Base-by-base conservation (phyloP, 1,139 yeast species). In the Suzukiozyma palmioleophila region DNA sequence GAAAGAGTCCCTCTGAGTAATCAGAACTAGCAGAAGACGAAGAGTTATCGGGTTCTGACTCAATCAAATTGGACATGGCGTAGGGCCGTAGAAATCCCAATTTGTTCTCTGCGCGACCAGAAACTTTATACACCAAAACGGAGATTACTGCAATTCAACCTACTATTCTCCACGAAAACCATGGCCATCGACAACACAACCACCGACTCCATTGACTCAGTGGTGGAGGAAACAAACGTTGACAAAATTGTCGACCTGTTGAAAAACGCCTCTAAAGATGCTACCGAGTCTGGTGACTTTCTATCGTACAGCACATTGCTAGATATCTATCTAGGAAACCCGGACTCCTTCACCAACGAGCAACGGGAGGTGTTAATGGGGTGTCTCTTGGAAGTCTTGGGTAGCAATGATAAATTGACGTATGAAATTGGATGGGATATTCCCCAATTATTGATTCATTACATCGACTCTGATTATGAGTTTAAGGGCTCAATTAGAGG, bases 371-470 rank as follows among this genome's bases (percentile, higher is more conserved):
- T 62, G 11, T 53, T 87, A 21, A 55, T 66, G 33, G 62, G 56
- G 0, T 61, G 77, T 1, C 57, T 87, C 26, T 45, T 56, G 21
- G 48, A 50, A 1, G 47, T 63, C 1, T 54, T 62, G 26, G 46
- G 54, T 2, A 56, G 55, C 1, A 61, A 81, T 51, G 57, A 67
- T 22, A 69, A 69, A n/a, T 59, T 87, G 28, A 66, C 81, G 0
- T 66, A 73, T 43, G 86, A 84, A 49, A 77, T 87, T 43, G 95
- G 95, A 2, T 89, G 97, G 97, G 96, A 89, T 57, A 56, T 89
- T 16, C 96, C 96, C 0, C 73, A 69, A 26, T 54, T 85, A 33
- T 51, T 89, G 14, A 54, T 86, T 32, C 59, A 62, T 3, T 79
- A 66, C 48, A 47, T 76, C 12, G 75, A 65, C 24, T 56, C 53